Percentiles rank a stretch among this genome's conserved stretches.
Conservation (phyloP, 129 eudicot genomes). For the Cynara cardunculus region DNA sequence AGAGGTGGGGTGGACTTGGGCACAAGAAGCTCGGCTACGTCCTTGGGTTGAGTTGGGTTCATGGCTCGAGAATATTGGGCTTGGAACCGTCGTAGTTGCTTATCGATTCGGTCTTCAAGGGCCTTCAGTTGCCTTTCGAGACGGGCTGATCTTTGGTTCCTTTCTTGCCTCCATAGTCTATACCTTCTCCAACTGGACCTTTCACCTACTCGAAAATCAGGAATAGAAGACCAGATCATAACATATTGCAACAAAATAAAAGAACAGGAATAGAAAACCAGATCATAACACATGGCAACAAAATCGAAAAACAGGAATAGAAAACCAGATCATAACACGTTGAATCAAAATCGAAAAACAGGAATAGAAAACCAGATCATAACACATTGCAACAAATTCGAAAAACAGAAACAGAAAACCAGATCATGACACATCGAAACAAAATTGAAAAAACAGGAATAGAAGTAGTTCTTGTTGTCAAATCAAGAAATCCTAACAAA, state of each 20-base stretch:
- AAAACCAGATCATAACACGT: neutral
- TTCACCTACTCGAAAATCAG: slow-evolving; percentile 39
- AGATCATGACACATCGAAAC: neutral
- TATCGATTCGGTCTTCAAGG: slow-evolving; percentile 66
- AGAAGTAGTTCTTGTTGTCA: slow-evolving; percentile 4
- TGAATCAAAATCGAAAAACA: neutral
- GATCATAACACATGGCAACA: neutral
- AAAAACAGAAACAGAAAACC: too few relatives aligned
- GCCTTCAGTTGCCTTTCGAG: slow-evolving; percentile 69
- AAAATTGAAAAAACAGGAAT: neutral
- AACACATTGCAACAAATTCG: neutral
- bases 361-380: neutral
- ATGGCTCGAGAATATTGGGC: slow-evolving; percentile 57
- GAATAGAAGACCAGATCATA: neutral
- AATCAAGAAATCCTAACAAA: neutral
- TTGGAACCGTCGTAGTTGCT: slow-evolving; percentile 52
- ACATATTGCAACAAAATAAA: neutral
- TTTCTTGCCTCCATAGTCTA: slow-evolving; percentile 64
- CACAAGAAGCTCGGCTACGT: slow-evolving; percentile 67
- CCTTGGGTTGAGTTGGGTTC: slow-evolving; percentile 52
- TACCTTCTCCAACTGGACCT: slow-evolving; percentile 39
- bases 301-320: neutral
- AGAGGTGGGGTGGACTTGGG: slow-evolving; percentile 66
- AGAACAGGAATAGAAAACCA: neutral
- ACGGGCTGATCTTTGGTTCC: slow-evolving; percentile 54